Percentiles rank a stretch among this genome's conserved stretches.
These are phyloP conservation scores for Carex kokanica DNA, from an alignment of 176 grass and related monocot genomes.

Conservation along the genomic window DNA sequence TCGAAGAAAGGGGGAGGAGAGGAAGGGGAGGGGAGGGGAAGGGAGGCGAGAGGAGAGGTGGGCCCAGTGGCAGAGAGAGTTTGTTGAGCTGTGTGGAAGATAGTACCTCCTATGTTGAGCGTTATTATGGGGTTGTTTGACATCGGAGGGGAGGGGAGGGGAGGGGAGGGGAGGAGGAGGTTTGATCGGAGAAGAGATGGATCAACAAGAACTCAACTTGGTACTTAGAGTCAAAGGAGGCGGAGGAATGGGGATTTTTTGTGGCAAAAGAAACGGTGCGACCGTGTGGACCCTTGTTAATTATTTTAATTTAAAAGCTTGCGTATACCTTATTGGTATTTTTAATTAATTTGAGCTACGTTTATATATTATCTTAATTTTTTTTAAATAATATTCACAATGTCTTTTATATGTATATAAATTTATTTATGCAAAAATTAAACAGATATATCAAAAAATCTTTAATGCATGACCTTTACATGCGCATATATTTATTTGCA, in stretches of 20 bases:
- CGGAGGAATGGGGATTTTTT: background rate
- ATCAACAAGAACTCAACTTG: background rate
- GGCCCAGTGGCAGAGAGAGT: constrained; percentile 63
- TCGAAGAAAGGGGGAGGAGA: constrained; percentile 60
- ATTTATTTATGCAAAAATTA: no score
- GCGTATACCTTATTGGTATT: no score
- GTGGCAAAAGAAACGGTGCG: background rate
- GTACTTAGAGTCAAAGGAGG: background rate
- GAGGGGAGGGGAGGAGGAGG: background rate
- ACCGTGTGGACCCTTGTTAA: background rate
- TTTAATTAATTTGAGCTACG: no score
- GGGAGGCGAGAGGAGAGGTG: constrained; percentile 50
- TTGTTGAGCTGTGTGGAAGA: constrained; percentile 62
- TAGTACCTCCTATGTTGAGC: constrained; percentile 71
- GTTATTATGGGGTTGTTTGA: constrained; percentile 36
- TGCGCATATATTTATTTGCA: no score
- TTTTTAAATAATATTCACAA: no score
- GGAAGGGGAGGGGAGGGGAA: constrained; percentile 22
- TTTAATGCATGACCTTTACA: no score
- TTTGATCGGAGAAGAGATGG: background rate
- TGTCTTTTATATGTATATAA: no score
- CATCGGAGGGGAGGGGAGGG: background rate
- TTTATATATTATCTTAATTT: no score
- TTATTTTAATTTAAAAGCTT: no score
- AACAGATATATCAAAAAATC: no score